Base-by-base conservation (phyloP, 257 asterid species). In the Paulownia fortunei region DNA sequence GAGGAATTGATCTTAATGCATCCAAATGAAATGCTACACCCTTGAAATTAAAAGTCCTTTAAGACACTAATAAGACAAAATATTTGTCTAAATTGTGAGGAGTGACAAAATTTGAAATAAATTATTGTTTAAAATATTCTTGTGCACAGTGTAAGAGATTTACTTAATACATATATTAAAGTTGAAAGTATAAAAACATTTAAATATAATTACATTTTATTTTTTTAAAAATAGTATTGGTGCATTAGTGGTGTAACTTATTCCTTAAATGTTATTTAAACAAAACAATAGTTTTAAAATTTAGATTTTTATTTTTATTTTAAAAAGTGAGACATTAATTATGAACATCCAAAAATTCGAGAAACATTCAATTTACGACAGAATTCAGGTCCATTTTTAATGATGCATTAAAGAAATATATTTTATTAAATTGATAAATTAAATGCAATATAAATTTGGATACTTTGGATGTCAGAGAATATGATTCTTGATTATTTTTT, bases 31-130 rank as follows among this genome's bases (percentile, higher is more conserved):
- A 39, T 41, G 72, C 62, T 41, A 23, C 42, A 23, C 46, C 47
- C 26, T 24, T 24, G n/a, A 49, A 46, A 12, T 9, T 67, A 16
- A 1, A 18, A 19, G 12, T 63, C 32, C 8, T 23, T 32, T 62
- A 54, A 30, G 61, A 44, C 61, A 32, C 6, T 55, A 79, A 70
- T 42, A 82, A 21, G 83, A 82, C 81, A 79, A 73, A 39, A 12
- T 24, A 37, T 21, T 73, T 46, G 58, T 24, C 39, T 6, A 21
- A 11, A 27, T 66, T 46, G 26, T 47, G 16, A 44, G 23, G 6
- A 0, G 5, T 61, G 11, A 39, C 8, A 49, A 16, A 10, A 26
- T 16, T 34, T 32, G 8, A 54, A 24, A 23, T 23, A 54, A 0
- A 21, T 75, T 44, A 42, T 26, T 42, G 2, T 73, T 2, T 36